Base-by-base conservation (phyloP, 345 rosid genomes). In the Kandelia obovata region DNA sequence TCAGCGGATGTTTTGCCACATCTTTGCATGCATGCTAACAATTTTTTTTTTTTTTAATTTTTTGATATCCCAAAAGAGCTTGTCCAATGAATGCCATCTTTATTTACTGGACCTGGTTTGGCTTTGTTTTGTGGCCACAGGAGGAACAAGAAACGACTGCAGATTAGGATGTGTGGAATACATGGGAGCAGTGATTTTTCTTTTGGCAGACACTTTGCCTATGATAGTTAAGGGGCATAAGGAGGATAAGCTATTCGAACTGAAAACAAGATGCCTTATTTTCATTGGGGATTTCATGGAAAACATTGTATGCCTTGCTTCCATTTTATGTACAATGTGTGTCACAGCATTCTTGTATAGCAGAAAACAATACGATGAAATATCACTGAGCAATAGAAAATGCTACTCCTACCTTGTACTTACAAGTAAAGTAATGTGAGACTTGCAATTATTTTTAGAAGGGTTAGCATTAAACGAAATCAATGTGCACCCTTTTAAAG, bases 81-180 rank as follows among this genome's bases (percentile, higher is more conserved):
- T 51, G 35, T 28, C 1, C 49, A 4, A 13, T 30, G n/a, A 59
- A 59, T 1, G 23, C 56, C 26, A 30, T 16, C 27, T 32, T 46
- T 46, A 23, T 23, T 62, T 55, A 62, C 6, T 13, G 16, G 27
- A 43, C 21, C 32, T 17, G 2, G 27, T 56, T 58, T 46, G 30
- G 27, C 6, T 32, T 31, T 25, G 2, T 23, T 58, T 74, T 74
- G 71, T 76, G 64, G 83, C 70, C 65, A 25, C 23, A 26, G 47
- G 67, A 71, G 69, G 71, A 70, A 71, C 47, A 39, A 13, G 78
- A 72, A 65, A 51, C 56, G 58, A 61, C 69, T 5, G 58, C 52
- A 6, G 63, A 64, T 66, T 70, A 65, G 69, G 65, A 16, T 25
- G 21, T 7, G 1, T 7, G 49, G 2, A 7, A 27, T 46, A 17